Evolutionary conservation across 106 monocot species (phyloP).

Genomic region (Allium sativum): DNA sequence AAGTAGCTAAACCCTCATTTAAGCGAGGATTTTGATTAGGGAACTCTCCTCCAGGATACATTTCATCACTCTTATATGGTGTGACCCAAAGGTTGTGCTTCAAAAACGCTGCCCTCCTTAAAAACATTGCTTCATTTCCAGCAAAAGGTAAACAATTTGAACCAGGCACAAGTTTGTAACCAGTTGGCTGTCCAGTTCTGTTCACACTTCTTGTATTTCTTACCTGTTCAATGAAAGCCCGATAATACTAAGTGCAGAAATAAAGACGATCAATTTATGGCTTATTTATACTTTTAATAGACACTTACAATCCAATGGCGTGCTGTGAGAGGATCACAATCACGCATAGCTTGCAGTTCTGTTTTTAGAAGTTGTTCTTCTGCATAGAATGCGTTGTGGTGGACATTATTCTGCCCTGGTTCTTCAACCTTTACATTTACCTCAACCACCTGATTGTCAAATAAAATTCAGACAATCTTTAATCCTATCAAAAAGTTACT

Average conservation of each 20-base stretch:
- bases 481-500: too few species aligned
- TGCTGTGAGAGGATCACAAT: slow-evolving; percentile 75
- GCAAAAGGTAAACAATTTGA: slow-evolving; percentile 90
- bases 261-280: too few species aligned
- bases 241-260: background rate
- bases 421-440: slow-evolving; percentile 92
- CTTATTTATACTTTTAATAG: background rate
- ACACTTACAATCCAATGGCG: slow-evolving; percentile 93
- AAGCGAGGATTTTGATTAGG: slow-evolving; percentile 96
- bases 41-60: slow-evolving; percentile 95
- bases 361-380: slow-evolving; percentile 80
- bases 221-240: slow-evolving; percentile 30
- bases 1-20: slow-evolving; percentile 84
- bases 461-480: background rate
- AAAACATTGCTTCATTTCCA: slow-evolving; percentile 71
- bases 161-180: slow-evolving; percentile 85
- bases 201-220: slow-evolving; percentile 96
- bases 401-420: slow-evolving; percentile 69
- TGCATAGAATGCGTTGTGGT: slow-evolving; percentile 92
- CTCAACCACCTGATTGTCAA: slow-evolving; percentile 63
- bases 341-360: slow-evolving; percentile 89
- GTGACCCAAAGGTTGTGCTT: slow-evolving; percentile 99
- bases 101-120: slow-evolving; percentile 87
- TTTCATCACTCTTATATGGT: slow-evolving; percentile 72
- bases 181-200: slow-evolving; percentile 88